These are phyloP conservation scores for Voacanga thouarsii DNA, from an alignment of 257 asterid species.

Conservation along the genomic window DNA sequence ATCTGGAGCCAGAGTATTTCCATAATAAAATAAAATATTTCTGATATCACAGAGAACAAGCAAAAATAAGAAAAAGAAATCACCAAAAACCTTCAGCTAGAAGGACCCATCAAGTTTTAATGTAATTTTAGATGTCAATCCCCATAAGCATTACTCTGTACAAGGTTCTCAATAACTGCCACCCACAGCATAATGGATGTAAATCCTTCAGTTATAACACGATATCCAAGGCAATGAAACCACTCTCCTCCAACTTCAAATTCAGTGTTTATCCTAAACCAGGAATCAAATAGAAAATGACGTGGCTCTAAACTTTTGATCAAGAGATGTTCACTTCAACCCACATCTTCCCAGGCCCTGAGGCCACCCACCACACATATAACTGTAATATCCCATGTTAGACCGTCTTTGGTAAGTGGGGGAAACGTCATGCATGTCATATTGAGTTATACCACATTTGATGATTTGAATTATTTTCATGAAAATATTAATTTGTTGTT, in stretches of 20 bases:
- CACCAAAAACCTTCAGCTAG: not conserved
- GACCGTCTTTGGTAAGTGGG: too few species aligned
- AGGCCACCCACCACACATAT: not conserved
- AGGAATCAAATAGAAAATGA: constrained; percentile 18
- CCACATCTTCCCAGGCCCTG: not conserved
- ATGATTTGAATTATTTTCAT: too few species aligned
- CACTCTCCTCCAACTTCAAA: constrained; percentile 72
- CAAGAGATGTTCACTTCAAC: not conserved
- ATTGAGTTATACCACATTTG: too few species aligned
- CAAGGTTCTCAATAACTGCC: constrained; percentile 66
- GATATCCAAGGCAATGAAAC: constrained; percentile 70
- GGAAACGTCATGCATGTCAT: too few species aligned
- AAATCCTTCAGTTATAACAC: constrained; percentile 60
- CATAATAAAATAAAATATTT: constrained; percentile 38
- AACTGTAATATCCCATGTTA: too few species aligned
- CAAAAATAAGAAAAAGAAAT: not conserved
- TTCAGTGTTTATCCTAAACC: constrained; percentile 53
- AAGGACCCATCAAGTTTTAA: not conserved
- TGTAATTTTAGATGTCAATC: not conserved
- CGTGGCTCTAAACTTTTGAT: not conserved
- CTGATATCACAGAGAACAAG: constrained; percentile 8
- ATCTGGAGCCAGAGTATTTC: constrained; percentile 78
- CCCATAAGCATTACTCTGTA: not conserved
- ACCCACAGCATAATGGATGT: constrained; percentile 90
- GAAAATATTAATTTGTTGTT: too few species aligned